Conservation (phyloP, 306 rosid species). For the Vigna reflexopilosa region DNA sequence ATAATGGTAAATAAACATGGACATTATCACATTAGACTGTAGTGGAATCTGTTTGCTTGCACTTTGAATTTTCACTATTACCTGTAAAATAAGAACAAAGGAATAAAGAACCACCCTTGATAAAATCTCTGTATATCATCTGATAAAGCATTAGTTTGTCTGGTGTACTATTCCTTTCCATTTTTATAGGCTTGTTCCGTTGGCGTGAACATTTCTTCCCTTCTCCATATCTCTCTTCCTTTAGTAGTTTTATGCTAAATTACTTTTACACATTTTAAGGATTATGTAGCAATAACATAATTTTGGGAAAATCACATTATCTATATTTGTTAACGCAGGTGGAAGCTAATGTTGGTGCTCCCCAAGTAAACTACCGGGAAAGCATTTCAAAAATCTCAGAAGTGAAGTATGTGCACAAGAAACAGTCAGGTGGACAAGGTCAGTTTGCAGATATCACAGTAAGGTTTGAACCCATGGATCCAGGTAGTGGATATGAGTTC, state of each 20-base stretch:
- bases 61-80: constrained; percentile 4
- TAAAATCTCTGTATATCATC: constrained; percentile 22
- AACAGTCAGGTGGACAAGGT: constrained; percentile 98
- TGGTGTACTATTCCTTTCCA: constrained; percentile 1
- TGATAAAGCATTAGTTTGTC: constrained; percentile 24
- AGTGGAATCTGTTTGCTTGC: constrained; percentile 35
- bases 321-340: constrained; percentile 61
- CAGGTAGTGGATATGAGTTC: constrained; percentile 92
- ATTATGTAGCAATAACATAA: background rate
- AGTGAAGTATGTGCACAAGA: constrained; percentile 91
- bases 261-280: background rate
- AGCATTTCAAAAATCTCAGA: constrained; percentile 80
- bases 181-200: constrained; percentile 16
- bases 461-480: constrained; percentile 90
- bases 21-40: background rate
- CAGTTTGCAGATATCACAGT: constrained; percentile 94
- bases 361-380: constrained; percentile 97
- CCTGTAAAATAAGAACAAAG: constrained; percentile 5
- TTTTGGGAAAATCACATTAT: constrained; percentile 33
- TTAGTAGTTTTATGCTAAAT: background rate
- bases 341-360: constrained; percentile 98
- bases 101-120: background rate
- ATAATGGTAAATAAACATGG: background rate
- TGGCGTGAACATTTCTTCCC: background rate
- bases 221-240: background rate